These are phyloP conservation scores for Luzula sylvatica DNA, from an alignment of 176 grass and related monocot genomes.

Conservation along the genomic window DNA sequence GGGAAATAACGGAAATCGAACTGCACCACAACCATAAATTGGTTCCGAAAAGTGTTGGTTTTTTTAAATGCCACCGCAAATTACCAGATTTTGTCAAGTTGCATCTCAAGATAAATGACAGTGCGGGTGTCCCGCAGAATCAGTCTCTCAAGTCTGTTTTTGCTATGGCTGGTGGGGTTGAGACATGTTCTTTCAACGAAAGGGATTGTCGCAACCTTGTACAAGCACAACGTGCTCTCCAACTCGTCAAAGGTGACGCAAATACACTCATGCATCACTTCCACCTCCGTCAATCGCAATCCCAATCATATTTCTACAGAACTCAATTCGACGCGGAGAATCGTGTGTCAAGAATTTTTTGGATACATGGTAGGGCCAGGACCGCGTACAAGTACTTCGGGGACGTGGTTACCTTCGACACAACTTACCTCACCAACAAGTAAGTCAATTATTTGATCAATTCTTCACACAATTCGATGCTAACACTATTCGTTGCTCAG, in stretches of 20 bases:
- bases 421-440: conserved; percentile 40
- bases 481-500: too few relatives aligned
- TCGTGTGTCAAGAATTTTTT: too few relatives aligned
- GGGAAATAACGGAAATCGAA: too few relatives aligned
- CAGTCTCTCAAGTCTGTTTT: background rate
- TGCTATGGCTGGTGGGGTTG: conserved; percentile 32
- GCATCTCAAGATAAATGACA: background rate
- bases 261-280: conserved; percentile 51
- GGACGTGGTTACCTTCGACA: too few relatives aligned
- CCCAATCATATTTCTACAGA: conserved; percentile 57
- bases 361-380: too few relatives aligned
- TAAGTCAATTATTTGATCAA: conserved; percentile 10
- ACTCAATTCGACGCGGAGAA: conserved; percentile 62
- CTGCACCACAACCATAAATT: too few relatives aligned
- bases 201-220: conserved; percentile 22
- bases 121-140: background rate
- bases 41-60: too few relatives aligned
- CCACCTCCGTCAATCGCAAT: conserved; percentile 53
- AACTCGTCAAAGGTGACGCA: background rate
- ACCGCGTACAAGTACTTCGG: too few relatives aligned
- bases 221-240: too few relatives aligned
- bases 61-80: conserved; percentile 49
- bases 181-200: conserved; percentile 46
- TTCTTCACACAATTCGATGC: too few relatives aligned
- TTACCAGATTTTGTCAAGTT: conserved; percentile 18